Percentiles rank a stretch among this genome's conserved stretches.
Evolutionary conservation across 2,329 filamentous ascomycete genomes (phyloP).

Genomic region (Fonsecaea pedrosoi): DNA sequence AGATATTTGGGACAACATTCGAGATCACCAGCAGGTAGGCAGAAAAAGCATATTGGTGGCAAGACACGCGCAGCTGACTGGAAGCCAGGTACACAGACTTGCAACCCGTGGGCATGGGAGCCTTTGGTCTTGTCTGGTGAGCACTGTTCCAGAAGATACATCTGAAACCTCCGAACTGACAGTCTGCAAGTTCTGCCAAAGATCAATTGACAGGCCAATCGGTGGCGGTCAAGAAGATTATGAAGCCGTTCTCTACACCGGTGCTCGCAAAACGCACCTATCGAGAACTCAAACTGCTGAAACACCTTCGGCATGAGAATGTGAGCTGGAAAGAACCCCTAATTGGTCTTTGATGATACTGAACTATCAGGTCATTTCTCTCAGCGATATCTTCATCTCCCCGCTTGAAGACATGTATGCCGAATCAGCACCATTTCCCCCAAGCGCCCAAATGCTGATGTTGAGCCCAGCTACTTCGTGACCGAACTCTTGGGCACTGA

Average conservation of each 20-base stretch:
- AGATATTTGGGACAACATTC: slow-evolving; percentile 99
- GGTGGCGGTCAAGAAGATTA: slow-evolving; percentile 99
- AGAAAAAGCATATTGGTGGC: slow-evolving; percentile 22
- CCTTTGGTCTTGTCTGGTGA: slow-evolving; percentile 97
- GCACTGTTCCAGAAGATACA: slow-evolving; percentile 42
- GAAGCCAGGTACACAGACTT: slow-evolving; percentile 86
- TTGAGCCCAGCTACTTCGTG: slow-evolving; percentile 80
- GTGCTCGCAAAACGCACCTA: slow-evolving; percentile 98
- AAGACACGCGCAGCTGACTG: slow-evolving; percentile 39
- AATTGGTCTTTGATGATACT: slow-evolving; percentile 18
- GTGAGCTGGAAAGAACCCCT: slow-evolving; percentile 57
- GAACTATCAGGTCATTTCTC: slow-evolving; percentile 78
- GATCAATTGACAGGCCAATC: slow-evolving; percentile 97
- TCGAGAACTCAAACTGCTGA: slow-evolving; percentile 94
- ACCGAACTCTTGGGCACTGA: slow-evolving; percentile 97
- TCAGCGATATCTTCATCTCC: slow-evolving; percentile 99
- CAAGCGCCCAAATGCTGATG: slow-evolving; percentile 36
- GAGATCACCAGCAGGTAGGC: slow-evolving; percentile 96
- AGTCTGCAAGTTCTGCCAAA: slow-evolving; percentile 77
- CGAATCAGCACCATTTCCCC: slow-evolving; percentile 6
- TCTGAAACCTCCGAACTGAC: slow-evolving; percentile 18
- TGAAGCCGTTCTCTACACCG: slow-evolving; percentile 99
- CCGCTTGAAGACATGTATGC: slow-evolving; percentile 96
- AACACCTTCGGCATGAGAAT: slow-evolving; percentile 96
- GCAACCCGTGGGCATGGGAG: slow-evolving; percentile 98